Evolutionary conservation across 169 alveolate genomes (phyloP), one percentile per base, ranked within the genome.

Genomic region (Cryptosporidium parvum): DNA sequence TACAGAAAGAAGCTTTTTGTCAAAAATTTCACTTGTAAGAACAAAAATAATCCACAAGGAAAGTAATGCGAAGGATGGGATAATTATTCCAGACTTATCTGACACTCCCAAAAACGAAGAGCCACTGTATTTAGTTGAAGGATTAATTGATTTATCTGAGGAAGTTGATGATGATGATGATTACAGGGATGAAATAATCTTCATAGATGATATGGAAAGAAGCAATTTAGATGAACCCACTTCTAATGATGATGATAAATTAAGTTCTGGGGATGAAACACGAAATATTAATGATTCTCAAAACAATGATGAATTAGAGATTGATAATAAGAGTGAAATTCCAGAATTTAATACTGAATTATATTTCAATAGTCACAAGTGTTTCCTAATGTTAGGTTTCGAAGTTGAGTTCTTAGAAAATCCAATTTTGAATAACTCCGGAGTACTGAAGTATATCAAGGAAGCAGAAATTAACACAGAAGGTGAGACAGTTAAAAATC

Each of bases 381-480:
- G 85, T 51, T 29, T 71, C 9, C 52, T 71, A 33, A 56, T 48
- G 26, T 8, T 71, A 51, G 48, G 51, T 31, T 71, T 71, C 29
- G 85, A 71, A 21, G 48, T 71, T 31, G 85, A 71, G 16, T 71
- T 71, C 21, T 9, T 71, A 29, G 68, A 71, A 21, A 71, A 23
- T 31, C 85, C 85, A 8, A 26, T 71, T 33, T 52, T 71, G 23
- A 51, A 51, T 71, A 52, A 71, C 14, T 71, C 85, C 5, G 85
- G 85, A 16, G 51, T 71, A 51, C 8, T 71, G 10, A 71, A 48
- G 3, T 71, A 71, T n/a, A 44, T 71, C 29, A 71, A 52, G 26
- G 85, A 71, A 12, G 33, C 48, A 16, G 85, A 71, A 51, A 52
- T 71, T 45, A 51, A 21, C 45, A 56, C 2, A 3, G 67, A 31